Base-by-base conservation (phyloP, 192 early-diverging fungal genomes). In the Coemansia sp. region DNA sequence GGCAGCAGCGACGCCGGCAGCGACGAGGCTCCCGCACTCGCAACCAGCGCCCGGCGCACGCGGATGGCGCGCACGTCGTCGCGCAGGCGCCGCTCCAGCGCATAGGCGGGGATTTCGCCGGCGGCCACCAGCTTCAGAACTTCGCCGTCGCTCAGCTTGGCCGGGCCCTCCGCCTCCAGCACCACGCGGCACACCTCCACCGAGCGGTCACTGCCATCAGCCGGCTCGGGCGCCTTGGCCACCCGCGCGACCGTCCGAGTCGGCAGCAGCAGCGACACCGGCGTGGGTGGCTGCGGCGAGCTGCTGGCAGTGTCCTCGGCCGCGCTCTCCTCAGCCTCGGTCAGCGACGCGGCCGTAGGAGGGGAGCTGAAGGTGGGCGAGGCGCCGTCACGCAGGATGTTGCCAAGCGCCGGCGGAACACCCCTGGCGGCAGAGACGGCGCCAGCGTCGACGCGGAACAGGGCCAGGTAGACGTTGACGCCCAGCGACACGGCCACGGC, bases 51-150 rank as follows among this genome's bases (percentile, higher is more conserved):
- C 41, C 95, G 89, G 14, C 95, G 87, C 48, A 97, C 88, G 66
- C 76, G 79, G 62, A 97, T 94, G 21, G 94, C 95, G 38, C 95
- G 89, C 39, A 86, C 85, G n/a, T 89, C 70, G 75, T 95, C 88
- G 20, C 77, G 75, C 62, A 95, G 76, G 3, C 85, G 79, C 83
- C 93, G 93, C 73, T 97, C 95, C n/a, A 97, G 82, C n/a, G 93
- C 88, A 76, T 97, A 91, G 20, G 88, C 76, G 2, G 92, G 86
- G 55, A 97, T 85, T 50, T 88, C 91, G 43, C 91, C 90, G 35
- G 68, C 80, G 26, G 83, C 79, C 36, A 90, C 90, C 38, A 97
- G 85, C 38, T 73, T 58, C 34, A 93, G 61, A 26, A 97, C 66
- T 64, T 97, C 92, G 42, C 91, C 91, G 73, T 97, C 91, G 52